Conservation (phyloP, 176 grass and related monocot species). For the Oryza brachyantha region DNA sequence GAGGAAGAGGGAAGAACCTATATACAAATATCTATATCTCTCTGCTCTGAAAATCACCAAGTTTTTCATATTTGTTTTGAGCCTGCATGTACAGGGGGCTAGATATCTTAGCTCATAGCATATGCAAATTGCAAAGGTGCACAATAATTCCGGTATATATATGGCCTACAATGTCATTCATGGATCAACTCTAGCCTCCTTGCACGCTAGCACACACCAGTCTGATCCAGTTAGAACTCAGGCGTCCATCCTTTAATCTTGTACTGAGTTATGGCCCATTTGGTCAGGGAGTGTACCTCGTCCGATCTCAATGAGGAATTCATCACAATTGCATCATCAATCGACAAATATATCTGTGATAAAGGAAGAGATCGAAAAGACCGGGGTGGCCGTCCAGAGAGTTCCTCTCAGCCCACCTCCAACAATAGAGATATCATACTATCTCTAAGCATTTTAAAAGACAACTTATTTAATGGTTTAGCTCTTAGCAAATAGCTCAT, state of each 20-base stretch:
- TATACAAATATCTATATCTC: too few species aligned
- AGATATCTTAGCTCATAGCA: not conserved
- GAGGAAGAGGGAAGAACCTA: not conserved
- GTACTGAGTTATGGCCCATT: not conserved
- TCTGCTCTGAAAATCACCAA: not conserved
- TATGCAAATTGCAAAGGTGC: not conserved
- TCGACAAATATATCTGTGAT: not conserved
- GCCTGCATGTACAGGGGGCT: not conserved
- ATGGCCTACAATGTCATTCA: not conserved
- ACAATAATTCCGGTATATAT: not conserved
- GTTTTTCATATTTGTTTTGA: not conserved
- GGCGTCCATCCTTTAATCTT: not conserved
- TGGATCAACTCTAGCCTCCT: not conserved
- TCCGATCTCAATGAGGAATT: not conserved
- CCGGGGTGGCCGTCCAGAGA: too few species aligned
- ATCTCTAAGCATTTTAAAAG: too few species aligned
- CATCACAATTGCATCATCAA: not conserved
- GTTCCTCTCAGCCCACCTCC: too few species aligned
- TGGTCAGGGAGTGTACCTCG: not conserved
- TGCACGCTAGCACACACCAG: not conserved
- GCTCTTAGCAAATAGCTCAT: too few species aligned
- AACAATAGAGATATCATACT: too few species aligned
- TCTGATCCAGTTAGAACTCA: not conserved
- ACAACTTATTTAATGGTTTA: too few species aligned
- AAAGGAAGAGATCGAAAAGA: not conserved